Evolutionary conservation across 352 stramenopile species (phyloP), one percentile per base, ranked within the genome.

Genomic region (Globisporangium yorkense): DNA sequence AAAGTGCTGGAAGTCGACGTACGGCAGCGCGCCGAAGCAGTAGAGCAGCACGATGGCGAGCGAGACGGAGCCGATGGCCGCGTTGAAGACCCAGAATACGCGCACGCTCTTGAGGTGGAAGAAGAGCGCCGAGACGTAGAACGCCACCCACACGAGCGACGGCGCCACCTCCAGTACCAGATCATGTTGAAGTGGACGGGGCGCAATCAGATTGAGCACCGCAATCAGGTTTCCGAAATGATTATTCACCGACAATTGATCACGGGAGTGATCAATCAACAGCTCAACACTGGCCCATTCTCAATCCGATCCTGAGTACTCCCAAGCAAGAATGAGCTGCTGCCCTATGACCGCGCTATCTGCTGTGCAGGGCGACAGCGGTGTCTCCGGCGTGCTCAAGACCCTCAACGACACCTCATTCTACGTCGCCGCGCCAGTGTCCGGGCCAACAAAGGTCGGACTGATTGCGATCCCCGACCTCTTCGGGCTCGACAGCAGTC

Each of bases 391-490:
- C 16, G 33, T 41, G 13, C 60, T 53, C 33, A 75, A 67, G 58
- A 69, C 57, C 12, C 67, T 69, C 51, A 52, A 63, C 41, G 43
- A 66, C 27, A 78, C 75, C 12, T 67, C 55, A 1, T 51, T 86
- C 27, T 83, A 77, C 56, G 68, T 71, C 47, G 59, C 68, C 1
- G 68, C 64, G 0, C 75, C 70, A 0, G 15, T 51, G 3, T 64
- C 56, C 2, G 49, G 18, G 12, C 3, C 51, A 10, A 45, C 67
- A 51, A 71, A 57, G 33, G 62, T 68, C 39, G 70, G 72, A 13
- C 5, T 87, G 18, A 29, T 87, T 6, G 54, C 72, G 33, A 54
- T 87, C 18, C 74, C 73, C 2, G 72, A 85, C 52, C 74, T 84
- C 41, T 82, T 71, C 47, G 66, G 77, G 20, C 51, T 69, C 16